Evolutionary conservation across 176 grass and related monocot genomes (phyloP), one percentile per base, ranked within the genome.

Genomic region (Aegilops tauschii): DNA sequence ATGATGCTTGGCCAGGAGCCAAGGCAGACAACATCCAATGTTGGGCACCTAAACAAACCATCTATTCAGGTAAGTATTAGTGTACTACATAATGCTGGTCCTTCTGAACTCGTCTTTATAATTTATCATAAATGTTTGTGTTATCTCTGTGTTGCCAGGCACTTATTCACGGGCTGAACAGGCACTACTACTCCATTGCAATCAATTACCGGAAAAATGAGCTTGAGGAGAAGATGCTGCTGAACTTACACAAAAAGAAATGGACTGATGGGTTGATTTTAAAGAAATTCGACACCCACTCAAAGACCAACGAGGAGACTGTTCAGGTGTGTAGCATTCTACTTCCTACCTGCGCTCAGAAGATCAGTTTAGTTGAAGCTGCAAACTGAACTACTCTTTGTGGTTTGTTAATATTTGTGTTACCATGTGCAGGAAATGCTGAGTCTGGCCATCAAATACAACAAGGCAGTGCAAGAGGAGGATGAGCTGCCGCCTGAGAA

Each of bases 1-100:
- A 98, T 98, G 96, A 98, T 98, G 96, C 93, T 98, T 78, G 96
- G 96, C 12, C 96, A 98, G 84, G 96, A 98, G 80, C 96, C 96
- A 45, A 82, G 96, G 3, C 96, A 98, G 56, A 98, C 93, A 4
- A 98, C 96, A 64, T 98, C 96, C 17, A 98, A 96, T 81, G 96
- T 98, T 80, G 96, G 96, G 9, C 96, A 98, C 77, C 90, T 98
- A 82, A 98, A 98, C 82, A 98, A 98, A 39, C 96, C 93, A 28
- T 98, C 96, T 72, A 96, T 98, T 90, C 97, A 98, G 93, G 97
- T 93, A 83, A 70, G 54, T 56, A 56, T 17, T 58, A 20, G 54
- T 17, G 14, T 66, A 34, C 25, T 34, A 7, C 73, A 47, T 85
- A 39, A 78, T 3, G 20, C 31, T 59, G 70, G 45, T 70, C 61